Percentiles rank a stretch among this genome's conserved stretches.
phyloP scores from a whole-genome alignment of 2,329 filamentous ascomycete genomes.

The Exophiala xenobiotica region DNA sequence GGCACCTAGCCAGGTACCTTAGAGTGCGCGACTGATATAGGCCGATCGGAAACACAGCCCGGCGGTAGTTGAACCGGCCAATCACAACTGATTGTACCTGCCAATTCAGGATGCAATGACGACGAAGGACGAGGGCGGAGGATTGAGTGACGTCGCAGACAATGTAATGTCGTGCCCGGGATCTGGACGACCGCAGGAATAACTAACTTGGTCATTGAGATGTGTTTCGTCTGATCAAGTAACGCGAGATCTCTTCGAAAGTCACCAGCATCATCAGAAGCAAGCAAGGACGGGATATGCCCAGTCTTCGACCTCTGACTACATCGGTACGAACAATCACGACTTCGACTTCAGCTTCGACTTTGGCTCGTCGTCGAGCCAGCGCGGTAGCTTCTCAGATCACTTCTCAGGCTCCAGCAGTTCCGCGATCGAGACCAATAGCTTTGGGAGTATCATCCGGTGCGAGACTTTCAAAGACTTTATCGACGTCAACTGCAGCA shows the following conservation, averaged over 20 bases:
- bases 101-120: slow-evolving; percentile 5
- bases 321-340: background rate
- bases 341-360: background rate
- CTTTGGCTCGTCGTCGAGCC: background rate
- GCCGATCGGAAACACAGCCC: slow-evolving; percentile 4
- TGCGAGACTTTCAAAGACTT: background rate
- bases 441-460: background rate
- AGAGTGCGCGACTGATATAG: too few species aligned
- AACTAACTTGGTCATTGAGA: too few species aligned
- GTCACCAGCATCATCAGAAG: too few species aligned
- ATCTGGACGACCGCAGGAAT: too few species aligned
- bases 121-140: background rate
- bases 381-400: background rate
- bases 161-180: background rate
- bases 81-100: background rate
- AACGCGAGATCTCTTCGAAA: too few species aligned
- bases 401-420: background rate
- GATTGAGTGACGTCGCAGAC: slow-evolving; percentile 4
- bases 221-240: background rate
- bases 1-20: too few species aligned
- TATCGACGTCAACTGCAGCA: background rate
- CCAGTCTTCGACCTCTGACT: background rate
- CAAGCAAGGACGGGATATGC: background rate
- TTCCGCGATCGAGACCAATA: background rate
- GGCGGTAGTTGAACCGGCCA: background rate